Evolutionary conservation across 1,284 basidiomycete genomes (phyloP).

Genomic region (Meira nashicola): DNA sequence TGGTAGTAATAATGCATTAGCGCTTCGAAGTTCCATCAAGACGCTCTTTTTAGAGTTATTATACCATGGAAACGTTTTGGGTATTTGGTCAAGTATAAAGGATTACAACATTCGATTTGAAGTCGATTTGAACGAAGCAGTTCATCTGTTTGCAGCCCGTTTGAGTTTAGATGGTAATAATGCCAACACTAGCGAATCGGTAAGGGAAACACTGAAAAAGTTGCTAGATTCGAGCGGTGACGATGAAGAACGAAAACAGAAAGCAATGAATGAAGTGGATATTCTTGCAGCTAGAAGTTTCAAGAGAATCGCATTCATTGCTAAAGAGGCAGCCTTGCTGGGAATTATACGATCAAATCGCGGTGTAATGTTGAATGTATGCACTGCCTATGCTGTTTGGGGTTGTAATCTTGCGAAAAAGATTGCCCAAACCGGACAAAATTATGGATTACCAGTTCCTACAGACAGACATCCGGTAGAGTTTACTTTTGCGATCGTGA

Average conservation of each 20-base stretch:
- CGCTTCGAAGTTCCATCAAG: constrained; percentile 5
- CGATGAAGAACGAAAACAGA: neutral
- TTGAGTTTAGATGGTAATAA: constrained; percentile 1
- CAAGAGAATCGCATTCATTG: neutral
- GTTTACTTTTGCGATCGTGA: neutral
- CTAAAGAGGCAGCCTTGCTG: neutral
- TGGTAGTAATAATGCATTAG: neutral
- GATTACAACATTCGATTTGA: constrained; percentile 4
- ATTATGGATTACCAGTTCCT: neutral
- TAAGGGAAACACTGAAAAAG: neutral
- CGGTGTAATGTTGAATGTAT: neutral
- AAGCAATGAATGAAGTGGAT: neutral
- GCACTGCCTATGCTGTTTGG: constrained; percentile 1
- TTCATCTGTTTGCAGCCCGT: neutral
- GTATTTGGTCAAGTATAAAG: constrained; percentile 7
- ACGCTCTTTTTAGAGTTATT: constrained; percentile 2
- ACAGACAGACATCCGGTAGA: neutral
- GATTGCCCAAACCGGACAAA: neutral
- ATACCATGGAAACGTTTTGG: constrained; percentile 1
- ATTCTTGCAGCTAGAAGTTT: neutral
- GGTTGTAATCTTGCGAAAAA: neutral
- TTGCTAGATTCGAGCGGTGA: no score
- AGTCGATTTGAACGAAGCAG: neutral
- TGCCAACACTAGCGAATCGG: neutral
- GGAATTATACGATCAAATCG: constrained; percentile 3